Percentiles rank a stretch among this genome's conserved stretches.
Conservation (phyloP, 345 rosid species). For the Salix dunnii region DNA sequence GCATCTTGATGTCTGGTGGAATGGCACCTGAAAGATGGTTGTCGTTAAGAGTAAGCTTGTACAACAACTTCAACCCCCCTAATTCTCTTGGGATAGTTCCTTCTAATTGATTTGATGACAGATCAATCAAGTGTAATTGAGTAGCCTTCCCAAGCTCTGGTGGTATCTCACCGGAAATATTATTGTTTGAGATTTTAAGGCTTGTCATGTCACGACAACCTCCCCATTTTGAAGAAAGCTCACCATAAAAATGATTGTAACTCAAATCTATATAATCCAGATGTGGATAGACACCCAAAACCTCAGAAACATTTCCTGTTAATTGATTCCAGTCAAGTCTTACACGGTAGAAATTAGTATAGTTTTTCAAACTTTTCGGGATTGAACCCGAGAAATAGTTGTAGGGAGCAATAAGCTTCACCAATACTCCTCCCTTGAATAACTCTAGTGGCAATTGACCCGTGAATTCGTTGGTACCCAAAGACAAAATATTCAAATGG, state of each 20-base stretch:
- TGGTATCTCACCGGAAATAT: not conserved
- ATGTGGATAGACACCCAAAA: not conserved
- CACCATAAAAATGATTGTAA: too few species aligned
- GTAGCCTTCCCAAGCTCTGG: too few species aligned
- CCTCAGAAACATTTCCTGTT: not conserved
- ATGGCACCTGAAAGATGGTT: slow-evolving; percentile 1
- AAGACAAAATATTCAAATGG: accelerated
- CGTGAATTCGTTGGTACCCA: not conserved
- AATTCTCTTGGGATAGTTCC: not conserved
- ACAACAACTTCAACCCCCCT: not conserved
- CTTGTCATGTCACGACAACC: not conserved
- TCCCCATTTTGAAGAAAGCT: too few species aligned
- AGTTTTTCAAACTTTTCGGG: not conserved
- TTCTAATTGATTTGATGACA: too few species aligned
- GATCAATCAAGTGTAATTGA: too few species aligned
- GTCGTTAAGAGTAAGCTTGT: not conserved
- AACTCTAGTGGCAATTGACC: not conserved
- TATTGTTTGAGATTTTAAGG: not conserved
- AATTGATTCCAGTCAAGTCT: too few species aligned
- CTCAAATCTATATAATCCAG: not conserved
- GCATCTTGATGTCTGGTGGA: not conserved
- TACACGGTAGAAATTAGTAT: not conserved
- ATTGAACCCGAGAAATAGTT: not conserved
- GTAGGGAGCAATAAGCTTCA: accelerated
- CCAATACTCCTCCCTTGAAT: not conserved